A percentile compares a stretch with the other conserved stretches of the same genome.
Evolutionary conservation across 129 eudicot species (phyloP).

Genomic region (Logfia minima): DNA sequence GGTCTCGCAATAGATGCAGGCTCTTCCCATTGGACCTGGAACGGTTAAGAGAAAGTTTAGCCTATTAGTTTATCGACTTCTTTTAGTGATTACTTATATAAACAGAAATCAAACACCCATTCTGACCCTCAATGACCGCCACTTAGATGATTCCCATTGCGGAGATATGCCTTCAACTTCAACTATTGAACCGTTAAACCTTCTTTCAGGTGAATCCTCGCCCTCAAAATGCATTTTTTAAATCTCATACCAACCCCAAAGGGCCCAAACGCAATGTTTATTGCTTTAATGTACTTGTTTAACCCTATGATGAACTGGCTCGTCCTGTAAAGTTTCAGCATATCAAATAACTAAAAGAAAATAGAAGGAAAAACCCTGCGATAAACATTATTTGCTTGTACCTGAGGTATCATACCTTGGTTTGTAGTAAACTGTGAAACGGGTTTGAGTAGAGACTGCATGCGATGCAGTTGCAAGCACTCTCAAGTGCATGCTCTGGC

Average conservation of each 20-base stretch:
- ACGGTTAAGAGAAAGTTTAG: constrained; percentile 5
- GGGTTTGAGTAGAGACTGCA: constrained; percentile 66
- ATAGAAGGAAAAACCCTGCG: not conserved
- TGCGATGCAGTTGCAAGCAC: constrained; percentile 97
- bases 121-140: constrained; percentile 76
- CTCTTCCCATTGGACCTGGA: constrained; percentile 92
- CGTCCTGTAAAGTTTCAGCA: constrained; percentile 43
- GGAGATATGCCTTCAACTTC: constrained; percentile 68
- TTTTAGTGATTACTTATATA: not conserved
- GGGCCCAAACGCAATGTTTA: constrained; percentile 39
- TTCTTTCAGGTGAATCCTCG: constrained; percentile 88
- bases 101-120: not conserved
- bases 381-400: not conserved
- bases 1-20: constrained; percentile 71
- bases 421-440: constrained; percentile 80
- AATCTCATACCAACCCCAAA: constrained; percentile 74
- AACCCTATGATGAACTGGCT: constrained; percentile 88
- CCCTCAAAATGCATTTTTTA: constrained; percentile 77
- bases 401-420: constrained; percentile 57
- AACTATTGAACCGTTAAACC: constrained; percentile 78
- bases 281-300: constrained; percentile 82
- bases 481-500: constrained; percentile 96
- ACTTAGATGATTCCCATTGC: constrained; percentile 69
- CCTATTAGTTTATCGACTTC: not conserved
- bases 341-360: not conserved